These are phyloP conservation scores for Passalora sequoiae DNA, from an alignment of 2,329 filamentous ascomycete genomes.

Conservation along the genomic window DNA sequence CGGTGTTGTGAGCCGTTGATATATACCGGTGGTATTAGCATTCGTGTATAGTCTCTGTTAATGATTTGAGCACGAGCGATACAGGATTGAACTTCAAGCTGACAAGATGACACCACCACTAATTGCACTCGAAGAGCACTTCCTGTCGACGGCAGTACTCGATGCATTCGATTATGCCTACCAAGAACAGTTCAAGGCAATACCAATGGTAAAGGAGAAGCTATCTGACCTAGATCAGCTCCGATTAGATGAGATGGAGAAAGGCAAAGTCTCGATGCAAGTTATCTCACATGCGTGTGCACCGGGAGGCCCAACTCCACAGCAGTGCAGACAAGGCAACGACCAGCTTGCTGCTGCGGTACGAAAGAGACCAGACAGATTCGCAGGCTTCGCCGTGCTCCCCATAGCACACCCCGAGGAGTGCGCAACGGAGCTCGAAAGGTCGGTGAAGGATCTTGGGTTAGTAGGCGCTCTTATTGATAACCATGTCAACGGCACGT, in stretches of 20 bases:
- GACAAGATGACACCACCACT: constrained; percentile 30
- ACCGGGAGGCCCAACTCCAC: constrained; percentile 25
- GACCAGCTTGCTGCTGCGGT: constrained; percentile 32
- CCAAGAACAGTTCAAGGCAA: constrained; percentile 32
- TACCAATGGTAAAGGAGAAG: constrained; percentile 28
- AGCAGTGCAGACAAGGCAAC: constrained; percentile 31
- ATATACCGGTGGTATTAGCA: not conserved
- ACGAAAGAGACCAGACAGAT: constrained; percentile 25
- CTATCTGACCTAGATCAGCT: constrained; percentile 27
- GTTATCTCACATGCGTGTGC: constrained; percentile 33
- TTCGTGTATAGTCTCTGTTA: no score
- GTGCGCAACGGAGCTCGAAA: constrained; percentile 31
- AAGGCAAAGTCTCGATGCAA: constrained; percentile 31
- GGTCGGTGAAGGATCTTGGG: constrained; percentile 30
- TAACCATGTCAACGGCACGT: constrained; percentile 33
- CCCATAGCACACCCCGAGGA: constrained; percentile 31
- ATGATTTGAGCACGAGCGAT: no score
- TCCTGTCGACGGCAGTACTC: constrained; percentile 32
- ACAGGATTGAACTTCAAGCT: no score
- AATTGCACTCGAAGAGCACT: constrained; percentile 37
- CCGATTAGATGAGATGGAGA: constrained; percentile 32
- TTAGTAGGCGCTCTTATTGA: constrained; percentile 37
- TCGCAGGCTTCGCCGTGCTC: constrained; percentile 34
- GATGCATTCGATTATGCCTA: constrained; percentile 29
- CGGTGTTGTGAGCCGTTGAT: not conserved